phyloP scores from a whole-genome alignment of 2,329 filamentous ascomycete species.

The Hypoxylon sp. region DNA sequence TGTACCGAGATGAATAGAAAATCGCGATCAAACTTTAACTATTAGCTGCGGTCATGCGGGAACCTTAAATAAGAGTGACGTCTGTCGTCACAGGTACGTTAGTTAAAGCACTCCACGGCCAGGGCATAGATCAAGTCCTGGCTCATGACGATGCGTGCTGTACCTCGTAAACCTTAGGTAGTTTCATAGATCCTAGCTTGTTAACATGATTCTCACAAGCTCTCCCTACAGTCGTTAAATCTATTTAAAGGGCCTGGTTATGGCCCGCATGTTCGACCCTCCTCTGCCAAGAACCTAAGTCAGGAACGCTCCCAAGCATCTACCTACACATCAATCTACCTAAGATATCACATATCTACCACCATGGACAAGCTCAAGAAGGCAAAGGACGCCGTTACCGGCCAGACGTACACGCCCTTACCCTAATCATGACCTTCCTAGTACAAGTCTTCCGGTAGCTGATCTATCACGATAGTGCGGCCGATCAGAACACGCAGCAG shows the following conservation, averaged over 20 bases:
- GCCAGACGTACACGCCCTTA: constrained; percentile 42
- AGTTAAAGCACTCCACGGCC: background rate
- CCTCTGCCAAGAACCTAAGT: background rate
- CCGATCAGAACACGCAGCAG: constrained; percentile 48
- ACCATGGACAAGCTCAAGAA: constrained; percentile 50
- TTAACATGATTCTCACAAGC: background rate
- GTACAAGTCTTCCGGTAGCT: background rate
- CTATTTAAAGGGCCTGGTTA: background rate
- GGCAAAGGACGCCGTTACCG: constrained; percentile 48
- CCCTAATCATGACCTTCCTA: background rate
- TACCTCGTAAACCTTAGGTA: background rate
- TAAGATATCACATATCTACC: too few species aligned
- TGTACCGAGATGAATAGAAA: background rate
- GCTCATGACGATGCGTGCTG: background rate
- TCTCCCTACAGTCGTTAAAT: background rate
- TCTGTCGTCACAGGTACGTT: background rate
- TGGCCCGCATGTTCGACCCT: background rate
- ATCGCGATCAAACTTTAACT: background rate
- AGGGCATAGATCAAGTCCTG: background rate
- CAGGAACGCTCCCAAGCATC: background rate
- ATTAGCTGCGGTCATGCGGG: background rate
- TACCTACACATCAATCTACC: too few species aligned
- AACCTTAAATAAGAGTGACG: background rate
- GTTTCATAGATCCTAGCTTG: too few species aligned
- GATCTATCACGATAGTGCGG: constrained; percentile 39